Conservation (phyloP, 2,329 filamentous ascomycete species). For the Aureobasidium sp. region DNA sequence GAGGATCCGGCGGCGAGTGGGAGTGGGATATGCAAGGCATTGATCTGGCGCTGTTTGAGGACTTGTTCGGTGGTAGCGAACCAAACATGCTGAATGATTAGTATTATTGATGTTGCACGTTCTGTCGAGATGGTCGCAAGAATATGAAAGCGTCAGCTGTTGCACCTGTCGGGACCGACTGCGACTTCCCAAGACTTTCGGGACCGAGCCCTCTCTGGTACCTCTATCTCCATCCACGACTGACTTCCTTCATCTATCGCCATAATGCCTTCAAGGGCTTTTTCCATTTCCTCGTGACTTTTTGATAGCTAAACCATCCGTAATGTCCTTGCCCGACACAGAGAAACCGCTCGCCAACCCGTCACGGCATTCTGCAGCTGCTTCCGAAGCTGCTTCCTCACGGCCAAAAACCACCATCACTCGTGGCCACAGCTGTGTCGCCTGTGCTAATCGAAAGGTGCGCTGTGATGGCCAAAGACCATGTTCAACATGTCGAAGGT, state of each 20-base stretch:
- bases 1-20: neutral
- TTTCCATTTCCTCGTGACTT: neutral
- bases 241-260: neutral
- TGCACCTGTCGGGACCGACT: too few species aligned
- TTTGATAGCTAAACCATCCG: neutral
- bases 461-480: slow-evolving; percentile 34
- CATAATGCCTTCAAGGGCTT: neutral
- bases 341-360: neutral
- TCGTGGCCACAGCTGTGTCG: slow-evolving; percentile 23
- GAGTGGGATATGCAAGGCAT: slow-evolving; percentile 6
- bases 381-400: neutral
- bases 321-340: neutral
- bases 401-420: slow-evolving; percentile 3
- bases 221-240: neutral
- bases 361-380: neutral
- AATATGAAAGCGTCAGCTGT: too few species aligned
- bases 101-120: too few species aligned
- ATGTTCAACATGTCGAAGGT: slow-evolving; percentile 31
- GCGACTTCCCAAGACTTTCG: neutral
- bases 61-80: neutral
- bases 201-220: neutral
- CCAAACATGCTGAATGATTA: neutral
- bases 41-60: neutral
- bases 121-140: too few species aligned
- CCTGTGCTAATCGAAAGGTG: slow-evolving; percentile 33